These are phyloP conservation scores for Calocybe indica DNA, from an alignment of 768 basidiomycete genomes.

Conservation along the genomic window DNA sequence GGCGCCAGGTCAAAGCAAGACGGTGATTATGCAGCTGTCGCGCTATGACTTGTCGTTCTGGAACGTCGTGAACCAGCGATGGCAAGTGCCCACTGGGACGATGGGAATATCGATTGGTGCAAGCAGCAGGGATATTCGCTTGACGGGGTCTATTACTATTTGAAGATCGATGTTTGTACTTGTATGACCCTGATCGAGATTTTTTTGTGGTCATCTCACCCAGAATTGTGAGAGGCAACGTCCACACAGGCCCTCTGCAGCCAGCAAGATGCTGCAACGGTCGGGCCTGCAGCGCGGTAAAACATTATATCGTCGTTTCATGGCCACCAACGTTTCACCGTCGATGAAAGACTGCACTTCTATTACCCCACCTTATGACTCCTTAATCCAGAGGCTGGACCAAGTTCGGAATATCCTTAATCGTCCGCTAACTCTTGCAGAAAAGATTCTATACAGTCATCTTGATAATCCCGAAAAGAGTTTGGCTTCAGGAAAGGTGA, in stretches of 20 bases:
- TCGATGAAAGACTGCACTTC: constrained; percentile 41
- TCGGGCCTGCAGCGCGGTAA: no score
- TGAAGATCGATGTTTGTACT: constrained; percentile 10
- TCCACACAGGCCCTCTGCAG: no score
- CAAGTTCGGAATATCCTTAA: constrained; percentile 64
- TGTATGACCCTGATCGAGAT: not conserved
- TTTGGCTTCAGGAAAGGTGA: constrained; percentile 55
- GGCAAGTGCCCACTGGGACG: constrained; percentile 44
- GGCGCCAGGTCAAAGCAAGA: constrained; percentile 35
- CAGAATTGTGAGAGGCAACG: no score
- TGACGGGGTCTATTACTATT: constrained; percentile 34
- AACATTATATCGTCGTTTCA: constrained; percentile 19
- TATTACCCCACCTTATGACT: constrained; percentile 82
- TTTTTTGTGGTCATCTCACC: not conserved
- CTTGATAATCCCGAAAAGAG: constrained; percentile 72
- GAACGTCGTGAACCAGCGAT: constrained; percentile 48
- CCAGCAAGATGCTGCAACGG: no score
- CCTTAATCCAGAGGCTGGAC: constrained; percentile 64
- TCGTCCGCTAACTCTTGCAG: constrained; percentile 86
- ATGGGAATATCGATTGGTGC: constrained; percentile 43
- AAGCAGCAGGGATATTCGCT: constrained; percentile 42
- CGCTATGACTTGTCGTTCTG: constrained; percentile 50
- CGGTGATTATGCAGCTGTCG: constrained; percentile 41
- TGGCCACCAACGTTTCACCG: constrained; percentile 32
- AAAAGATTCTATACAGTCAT: constrained; percentile 97